Evolutionary conservation across 139 green algal species (phyloP).

Genomic region (Yamagishiella unicocca): DNA sequence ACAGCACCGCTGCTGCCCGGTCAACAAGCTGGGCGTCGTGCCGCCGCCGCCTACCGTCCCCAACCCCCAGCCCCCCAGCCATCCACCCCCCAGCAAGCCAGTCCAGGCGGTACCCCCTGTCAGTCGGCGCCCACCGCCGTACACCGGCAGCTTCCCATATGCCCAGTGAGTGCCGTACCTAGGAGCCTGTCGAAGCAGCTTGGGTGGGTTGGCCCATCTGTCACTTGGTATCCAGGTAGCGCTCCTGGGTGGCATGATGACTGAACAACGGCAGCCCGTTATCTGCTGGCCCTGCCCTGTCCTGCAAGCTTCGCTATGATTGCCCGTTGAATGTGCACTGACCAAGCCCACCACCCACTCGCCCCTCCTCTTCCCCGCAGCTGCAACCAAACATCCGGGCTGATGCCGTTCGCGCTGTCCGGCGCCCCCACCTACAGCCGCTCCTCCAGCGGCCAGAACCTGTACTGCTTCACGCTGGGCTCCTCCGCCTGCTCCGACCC

Average conservation of each 20-base stretch:
- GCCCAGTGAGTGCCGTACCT: background rate
- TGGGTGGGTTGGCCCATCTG: no score
- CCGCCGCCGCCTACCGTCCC: background rate
- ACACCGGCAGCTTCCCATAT: conserved; percentile 5
- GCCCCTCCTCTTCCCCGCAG: background rate
- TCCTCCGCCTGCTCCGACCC: background rate
- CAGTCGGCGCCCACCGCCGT: background rate
- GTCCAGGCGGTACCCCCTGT: background rate
- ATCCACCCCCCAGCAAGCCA: background rate
- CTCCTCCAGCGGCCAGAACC: background rate
- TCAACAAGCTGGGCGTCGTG: conserved; percentile 13
- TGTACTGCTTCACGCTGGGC: conserved; percentile 36
- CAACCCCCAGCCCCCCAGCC: background rate
- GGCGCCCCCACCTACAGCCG: background rate
- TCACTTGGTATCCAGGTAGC: no score
- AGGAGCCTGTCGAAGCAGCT: no score
- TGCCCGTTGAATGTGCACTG: no score
- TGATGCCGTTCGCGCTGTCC: conserved; percentile 21
- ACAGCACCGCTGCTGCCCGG: conserved; percentile 9
- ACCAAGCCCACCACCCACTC: background rate
- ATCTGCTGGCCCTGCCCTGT: no score
- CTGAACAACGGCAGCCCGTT: no score
- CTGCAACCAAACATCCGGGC: background rate
- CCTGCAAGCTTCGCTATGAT: no score
- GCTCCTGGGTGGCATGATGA: no score